Base-by-base conservation (phyloP, 1,139 yeast species). In the Pichia sp. region DNA sequence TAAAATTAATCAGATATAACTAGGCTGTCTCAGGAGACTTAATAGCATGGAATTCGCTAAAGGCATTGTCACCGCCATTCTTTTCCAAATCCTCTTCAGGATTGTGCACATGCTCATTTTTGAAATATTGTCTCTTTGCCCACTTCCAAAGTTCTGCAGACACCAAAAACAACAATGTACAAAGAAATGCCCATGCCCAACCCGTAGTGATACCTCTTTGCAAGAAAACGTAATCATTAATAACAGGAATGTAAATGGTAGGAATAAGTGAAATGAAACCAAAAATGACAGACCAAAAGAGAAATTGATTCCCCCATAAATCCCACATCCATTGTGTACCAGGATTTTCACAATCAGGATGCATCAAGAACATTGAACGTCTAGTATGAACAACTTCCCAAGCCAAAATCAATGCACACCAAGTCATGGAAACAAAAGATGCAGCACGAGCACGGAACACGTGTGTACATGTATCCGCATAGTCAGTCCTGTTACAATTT, bases 321-420 rank as follows among this genome's bases (percentile, higher is more conserved):
- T 81, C 91, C 41, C 58, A 64, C 46, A 52, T 49, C 38, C 75
- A 72, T 53, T 73, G 78, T 47, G 74, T 75, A 64, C 73, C 72
- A 15, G 79, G 72, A 24, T 69, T 66, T 35, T 72, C 76, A 6
- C 80, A 63, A 30, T 77, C 85, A 28, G 83, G 85, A 46, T 79
- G 72, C 87, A 83, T 80, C 36, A 67, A 63, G 59, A 86, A 84
- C 46, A 86, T 66, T 1, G 95, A 84, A 48, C 79, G 68, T 42
- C 78, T 66, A 59, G 81, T 67, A 55, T 85, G 93, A 41, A 85
- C 70, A 52, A 88, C 87, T 60, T 86, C 95, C 94, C 94, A 86
- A 2, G 95, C 95, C 39, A 85, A 66, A 21, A 87, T 60, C 44
- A 87, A 70, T 4, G 94, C 82, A 63, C 93, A 75, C 95, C 96